Base-by-base conservation (phyloP, 371 early-diverging fungal species). In the Sporodiniella umbellata region DNA sequence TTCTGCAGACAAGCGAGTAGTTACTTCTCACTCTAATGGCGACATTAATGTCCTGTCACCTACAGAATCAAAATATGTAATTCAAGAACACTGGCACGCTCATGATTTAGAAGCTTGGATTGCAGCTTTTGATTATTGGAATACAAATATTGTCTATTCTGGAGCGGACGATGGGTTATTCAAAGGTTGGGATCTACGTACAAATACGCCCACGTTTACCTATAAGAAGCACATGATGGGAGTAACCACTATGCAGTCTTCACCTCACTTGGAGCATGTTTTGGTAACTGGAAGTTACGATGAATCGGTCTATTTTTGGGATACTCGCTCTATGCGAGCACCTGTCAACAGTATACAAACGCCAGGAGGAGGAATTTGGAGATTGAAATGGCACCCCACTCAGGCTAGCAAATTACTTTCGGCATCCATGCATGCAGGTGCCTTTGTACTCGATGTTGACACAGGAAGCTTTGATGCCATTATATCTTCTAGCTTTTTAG, bases 91-190 rank as follows among this genome's bases (percentile, higher is more conserved):
- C 17, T 88, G 89, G 93, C 69, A 78, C 10, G 96, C 86, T 0
- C 96, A 95, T 59, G 86, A 83, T n/a, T 76, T 89, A 40, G 96
- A 95, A 59, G 94, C 95, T 2, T 96, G 97, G 97, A 92, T 90
- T 52, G 80, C 85, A 0, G 87, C 86, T 2, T 95, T 88, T 63
- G 84, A 96, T 57, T 86, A 87, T 51, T 87, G 86, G 78, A 72
- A 85, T 33, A 64, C 88, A 0, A 65, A 76, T 14, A 51, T 80
- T 1, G 60, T 93, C 0, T 93, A 83, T 54, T 56, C 65, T 23
- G 89, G 93, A 10, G 91, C 84, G 4, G 97, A 95, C 58, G 97
- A 95, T 62, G 79, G 82, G 23, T 47, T 70, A 3, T 78, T 95
- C 31, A 93, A 90, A 62, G 87, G 82, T 3, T 95, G 96, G 95